Evolutionary conservation across 1,284 basidiomycete genomes (phyloP).

Genomic region (Ganoderma resinaceum): DNA sequence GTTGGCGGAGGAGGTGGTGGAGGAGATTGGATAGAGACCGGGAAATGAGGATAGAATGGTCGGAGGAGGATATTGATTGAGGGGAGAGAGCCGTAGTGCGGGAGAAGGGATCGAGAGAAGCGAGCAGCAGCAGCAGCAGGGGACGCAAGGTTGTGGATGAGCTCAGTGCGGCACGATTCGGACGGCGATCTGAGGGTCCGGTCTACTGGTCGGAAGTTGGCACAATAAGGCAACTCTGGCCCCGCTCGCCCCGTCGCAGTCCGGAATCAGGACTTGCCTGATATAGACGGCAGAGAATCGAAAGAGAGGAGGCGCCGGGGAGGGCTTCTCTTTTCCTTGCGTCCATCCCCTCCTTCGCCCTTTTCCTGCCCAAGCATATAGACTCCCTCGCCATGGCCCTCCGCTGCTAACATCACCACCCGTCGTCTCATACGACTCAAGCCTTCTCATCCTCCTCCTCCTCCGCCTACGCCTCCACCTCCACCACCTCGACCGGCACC

Average conservation of each 20-base stretch:
- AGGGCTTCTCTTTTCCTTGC: slow-evolving; percentile 17
- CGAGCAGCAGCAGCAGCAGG: neutral
- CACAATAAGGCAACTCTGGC: slow-evolving; percentile 6
- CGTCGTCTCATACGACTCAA: slow-evolving; percentile 4
- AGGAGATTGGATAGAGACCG: neutral
- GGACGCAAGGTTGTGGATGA: neutral
- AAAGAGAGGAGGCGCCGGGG: slow-evolving; percentile 25
- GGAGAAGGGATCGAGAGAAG: neutral
- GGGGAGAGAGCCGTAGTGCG: neutral
- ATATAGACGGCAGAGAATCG: slow-evolving; percentile 8
- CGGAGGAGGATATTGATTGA: neutral
- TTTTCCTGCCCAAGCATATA: slow-evolving; percentile 11
- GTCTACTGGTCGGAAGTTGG: slow-evolving; percentile 1
- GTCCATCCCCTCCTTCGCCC: slow-evolving; percentile 11
- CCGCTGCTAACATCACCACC: slow-evolving; percentile 21
- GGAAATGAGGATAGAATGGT: neutral
- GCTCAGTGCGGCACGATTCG: neutral
- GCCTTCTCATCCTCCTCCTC: neutral
- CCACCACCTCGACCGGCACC: slow-evolving; percentile 1
- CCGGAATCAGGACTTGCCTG: slow-evolving; percentile 12
- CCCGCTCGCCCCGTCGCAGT: slow-evolving; percentile 11
- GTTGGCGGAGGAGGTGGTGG: too few species aligned
- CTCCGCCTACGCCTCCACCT: slow-evolving; percentile 2
- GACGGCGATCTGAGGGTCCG: slow-evolving; percentile 13
- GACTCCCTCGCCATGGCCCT: slow-evolving; percentile 19